These are phyloP conservation scores for Penicillium sp. DNA, from an alignment of 2,329 filamentous ascomycete genomes.

Conservation along the genomic window DNA sequence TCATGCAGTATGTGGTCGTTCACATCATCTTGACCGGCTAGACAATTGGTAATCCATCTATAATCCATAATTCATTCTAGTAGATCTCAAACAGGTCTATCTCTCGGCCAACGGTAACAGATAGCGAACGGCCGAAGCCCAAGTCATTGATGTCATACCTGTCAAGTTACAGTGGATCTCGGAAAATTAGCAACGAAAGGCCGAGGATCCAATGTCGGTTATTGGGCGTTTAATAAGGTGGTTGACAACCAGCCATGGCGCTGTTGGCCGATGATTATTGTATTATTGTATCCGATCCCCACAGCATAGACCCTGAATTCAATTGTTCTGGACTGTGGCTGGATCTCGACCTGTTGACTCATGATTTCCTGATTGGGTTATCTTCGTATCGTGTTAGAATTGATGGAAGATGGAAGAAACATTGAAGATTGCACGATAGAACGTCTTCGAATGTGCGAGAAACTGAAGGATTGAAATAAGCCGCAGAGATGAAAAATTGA, in stretches of 20 bases:
- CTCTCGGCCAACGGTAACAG: background rate
- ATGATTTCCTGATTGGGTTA: background rate
- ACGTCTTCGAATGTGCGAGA: background rate
- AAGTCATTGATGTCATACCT: conserved; percentile 4
- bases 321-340: background rate
- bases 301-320: background rate
- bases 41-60: background rate
- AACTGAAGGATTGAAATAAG: background rate
- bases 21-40: background rate
- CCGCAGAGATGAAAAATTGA: background rate
- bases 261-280: background rate
- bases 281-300: no score
- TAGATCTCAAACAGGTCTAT: background rate
- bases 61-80: background rate
- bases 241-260: background rate
- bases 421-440: background rate
- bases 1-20: background rate
- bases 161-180: background rate
- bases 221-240: background rate
- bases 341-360: background rate
- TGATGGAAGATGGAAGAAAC: background rate
- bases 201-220: background rate
- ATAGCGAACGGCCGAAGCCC: background rate
- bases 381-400: background rate
- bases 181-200: background rate